These are phyloP conservation scores for Ustulina deusta DNA, from an alignment of 2,329 filamentous ascomycete species.

Conservation along the genomic window DNA sequence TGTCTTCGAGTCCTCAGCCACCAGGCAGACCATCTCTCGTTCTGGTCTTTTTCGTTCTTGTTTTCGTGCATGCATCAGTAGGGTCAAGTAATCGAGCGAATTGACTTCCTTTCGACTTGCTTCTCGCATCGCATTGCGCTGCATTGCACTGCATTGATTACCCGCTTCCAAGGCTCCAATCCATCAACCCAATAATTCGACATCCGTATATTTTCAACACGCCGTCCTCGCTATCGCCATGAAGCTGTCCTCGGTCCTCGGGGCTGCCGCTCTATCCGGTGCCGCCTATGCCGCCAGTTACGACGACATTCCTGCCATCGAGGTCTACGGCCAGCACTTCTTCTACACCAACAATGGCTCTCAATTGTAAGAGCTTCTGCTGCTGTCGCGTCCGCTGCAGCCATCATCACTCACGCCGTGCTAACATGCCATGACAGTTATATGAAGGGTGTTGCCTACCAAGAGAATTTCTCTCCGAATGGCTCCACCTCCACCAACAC, in stretches of 20 bases:
- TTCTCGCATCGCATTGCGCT: neutral
- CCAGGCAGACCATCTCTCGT: slow-evolving; percentile 36
- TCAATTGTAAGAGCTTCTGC: slow-evolving; percentile 66
- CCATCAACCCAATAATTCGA: neutral
- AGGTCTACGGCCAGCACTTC: slow-evolving; percentile 52
- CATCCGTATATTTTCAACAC: neutral
- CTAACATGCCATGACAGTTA: slow-evolving; percentile 59
- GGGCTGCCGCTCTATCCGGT: slow-evolving; percentile 45
- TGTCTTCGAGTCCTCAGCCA: slow-evolving; percentile 9
- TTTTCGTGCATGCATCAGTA: neutral
- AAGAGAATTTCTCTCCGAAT: slow-evolving; percentile 77
- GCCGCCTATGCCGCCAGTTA: slow-evolving; percentile 47
- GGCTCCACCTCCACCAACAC: slow-evolving; percentile 59
- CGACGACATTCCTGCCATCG: slow-evolving; percentile 49
- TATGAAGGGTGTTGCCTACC: slow-evolving; percentile 95
- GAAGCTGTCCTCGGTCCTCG: slow-evolving; percentile 47
- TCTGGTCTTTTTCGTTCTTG: slow-evolving; percentile 16
- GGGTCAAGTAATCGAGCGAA: slow-evolving; percentile 12
- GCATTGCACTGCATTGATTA: slow-evolving; percentile 10
- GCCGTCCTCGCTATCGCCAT: slow-evolving; percentile 36
- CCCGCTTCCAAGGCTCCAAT: neutral
- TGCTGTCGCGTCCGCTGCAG: neutral
- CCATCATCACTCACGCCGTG: neutral
- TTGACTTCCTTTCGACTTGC: slow-evolving; percentile 20
- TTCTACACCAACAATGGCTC: slow-evolving; percentile 69